Evolutionary conservation across 306 rosid genomes (phyloP).

Genomic region (Cicer yamashitae): DNA sequence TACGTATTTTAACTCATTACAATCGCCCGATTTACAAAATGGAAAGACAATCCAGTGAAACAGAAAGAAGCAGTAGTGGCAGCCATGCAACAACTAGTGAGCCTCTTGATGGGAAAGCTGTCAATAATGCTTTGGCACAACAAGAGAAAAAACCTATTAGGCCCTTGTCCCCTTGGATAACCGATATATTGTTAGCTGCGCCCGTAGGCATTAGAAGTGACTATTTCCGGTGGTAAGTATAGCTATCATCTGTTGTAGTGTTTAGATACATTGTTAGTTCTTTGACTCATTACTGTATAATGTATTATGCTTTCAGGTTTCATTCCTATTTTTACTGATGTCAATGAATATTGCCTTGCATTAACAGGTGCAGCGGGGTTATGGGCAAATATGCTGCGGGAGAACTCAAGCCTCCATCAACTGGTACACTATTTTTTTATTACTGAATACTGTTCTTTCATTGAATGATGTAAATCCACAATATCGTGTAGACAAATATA

Average conservation of each 20-base stretch:
- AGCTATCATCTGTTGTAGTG: no score
- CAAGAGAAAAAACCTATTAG: conserved; percentile 89
- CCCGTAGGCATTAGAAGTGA: conserved; percentile 94
- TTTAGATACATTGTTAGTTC: no score
- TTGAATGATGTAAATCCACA: not conserved
- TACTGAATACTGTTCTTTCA: not conserved
- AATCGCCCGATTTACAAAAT: conserved; percentile 90
- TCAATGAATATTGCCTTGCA: conserved; percentile 24
- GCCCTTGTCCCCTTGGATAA: conserved; percentile 96
- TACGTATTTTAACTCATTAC: conserved; percentile 94
- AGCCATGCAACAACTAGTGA: conserved; percentile 82
- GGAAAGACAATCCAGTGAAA: conserved; percentile 65
- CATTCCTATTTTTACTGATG: conserved; percentile 12
- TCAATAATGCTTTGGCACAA: conserved; percentile 53
- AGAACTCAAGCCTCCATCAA: conserved; percentile 91
- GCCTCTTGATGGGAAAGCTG: conserved; percentile 59
- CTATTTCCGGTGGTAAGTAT: conserved; percentile 93
- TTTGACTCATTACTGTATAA: conserved; percentile 8
- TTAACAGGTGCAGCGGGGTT: conserved; percentile 97
- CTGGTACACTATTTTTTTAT: conserved; percentile 57
- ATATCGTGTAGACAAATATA: not conserved
- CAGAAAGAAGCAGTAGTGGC: conserved; percentile 88
- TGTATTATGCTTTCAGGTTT: conserved; percentile 8
- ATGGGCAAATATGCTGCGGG: conserved; percentile 99
- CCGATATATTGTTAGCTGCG: conserved; percentile 88